These are phyloP conservation scores for Solanum chacoense DNA, from an alignment of 305 asterid species.

Conservation along the genomic window DNA sequence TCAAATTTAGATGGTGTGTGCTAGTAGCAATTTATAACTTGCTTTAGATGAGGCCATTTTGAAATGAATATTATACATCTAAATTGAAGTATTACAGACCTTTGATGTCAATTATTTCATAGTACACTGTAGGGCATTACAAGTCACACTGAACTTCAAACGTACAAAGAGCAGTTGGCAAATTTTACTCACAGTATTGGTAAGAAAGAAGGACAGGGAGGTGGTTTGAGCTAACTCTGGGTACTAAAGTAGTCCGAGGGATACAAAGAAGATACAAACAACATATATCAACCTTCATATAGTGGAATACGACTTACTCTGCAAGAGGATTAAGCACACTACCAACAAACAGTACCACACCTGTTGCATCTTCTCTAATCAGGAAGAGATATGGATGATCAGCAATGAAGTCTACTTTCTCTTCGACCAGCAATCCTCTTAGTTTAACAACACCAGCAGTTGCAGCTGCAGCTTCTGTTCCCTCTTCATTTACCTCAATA, in stretches of 20 bases:
- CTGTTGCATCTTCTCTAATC: conserved; percentile 54
- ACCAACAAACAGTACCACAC: conserved; percentile 53
- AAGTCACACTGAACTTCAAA: background rate
- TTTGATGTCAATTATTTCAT: background rate
- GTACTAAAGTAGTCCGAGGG: background rate
- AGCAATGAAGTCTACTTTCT: conserved; percentile 59
- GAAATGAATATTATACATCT: background rate
- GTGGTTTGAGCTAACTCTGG: background rate
- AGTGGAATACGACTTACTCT: background rate
- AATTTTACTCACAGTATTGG: background rate
- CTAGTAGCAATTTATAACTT: background rate
- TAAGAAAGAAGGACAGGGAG: background rate
- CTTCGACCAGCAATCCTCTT: background rate
- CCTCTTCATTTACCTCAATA: conserved; percentile 88
- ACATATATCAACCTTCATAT: background rate
- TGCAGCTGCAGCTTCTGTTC: conserved; percentile 91
- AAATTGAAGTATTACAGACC: background rate
- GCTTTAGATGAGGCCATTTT: background rate
- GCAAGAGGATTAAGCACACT: conserved; percentile 37
- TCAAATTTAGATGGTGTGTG: background rate
- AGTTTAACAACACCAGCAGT: conserved; percentile 25
- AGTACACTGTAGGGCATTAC: background rate
- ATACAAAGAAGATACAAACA: background rate
- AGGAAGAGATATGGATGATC: conserved; percentile 71
- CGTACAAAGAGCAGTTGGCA: background rate